phyloP scores from a whole-genome alignment of 2,329 filamentous ascomycete genomes.

The Fusarium sp. region DNA sequence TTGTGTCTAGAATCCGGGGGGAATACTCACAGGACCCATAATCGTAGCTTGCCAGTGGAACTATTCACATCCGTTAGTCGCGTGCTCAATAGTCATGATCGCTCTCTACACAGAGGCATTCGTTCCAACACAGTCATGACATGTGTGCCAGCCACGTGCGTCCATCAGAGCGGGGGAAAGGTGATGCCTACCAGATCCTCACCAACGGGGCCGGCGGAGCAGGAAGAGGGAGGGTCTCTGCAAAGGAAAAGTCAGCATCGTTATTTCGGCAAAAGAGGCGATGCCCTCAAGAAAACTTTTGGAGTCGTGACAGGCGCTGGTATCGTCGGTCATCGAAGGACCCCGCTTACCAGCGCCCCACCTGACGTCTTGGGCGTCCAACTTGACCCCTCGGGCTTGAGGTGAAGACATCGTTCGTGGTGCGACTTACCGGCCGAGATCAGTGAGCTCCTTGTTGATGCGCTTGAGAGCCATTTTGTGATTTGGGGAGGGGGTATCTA shows the following conservation, averaged over 20 bases:
- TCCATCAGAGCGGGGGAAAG: constrained; percentile 42
- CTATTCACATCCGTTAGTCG: constrained; percentile 61
- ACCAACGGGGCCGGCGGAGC: constrained; percentile 95
- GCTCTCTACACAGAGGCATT: background rate
- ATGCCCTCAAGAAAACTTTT: background rate
- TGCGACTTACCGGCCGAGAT: constrained; percentile 82
- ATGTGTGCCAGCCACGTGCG: constrained; percentile 30
- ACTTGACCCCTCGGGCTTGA: constrained; percentile 41
- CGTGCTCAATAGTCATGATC: constrained; percentile 7
- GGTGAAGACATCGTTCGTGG: constrained; percentile 19
- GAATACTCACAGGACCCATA: constrained; percentile 91
- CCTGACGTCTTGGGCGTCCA: constrained; percentile 50
- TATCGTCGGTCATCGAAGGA: constrained; percentile 38
- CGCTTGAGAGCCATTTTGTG: constrained; percentile 86
- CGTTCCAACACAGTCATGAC: constrained; percentile 25
- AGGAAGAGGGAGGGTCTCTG: constrained; percentile 98
- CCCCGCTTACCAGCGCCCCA: constrained; percentile 54
- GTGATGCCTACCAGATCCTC: constrained; percentile 90
- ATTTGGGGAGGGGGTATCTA: constrained; percentile 46
- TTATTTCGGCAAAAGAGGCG: background rate
- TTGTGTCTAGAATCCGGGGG: constrained; percentile 2
- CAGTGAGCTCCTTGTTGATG: constrained; percentile 94
- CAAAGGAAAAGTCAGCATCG: constrained; percentile 41
- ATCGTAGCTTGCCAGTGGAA: constrained; percentile 99
- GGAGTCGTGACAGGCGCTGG: constrained; percentile 23